A percentile compares a stretch with the other conserved stretches of the same genome.
These are phyloP conservation scores for Irpex rosettiformis DNA, from an alignment of 1,284 basidiomycete genomes.

Conservation along the genomic window DNA sequence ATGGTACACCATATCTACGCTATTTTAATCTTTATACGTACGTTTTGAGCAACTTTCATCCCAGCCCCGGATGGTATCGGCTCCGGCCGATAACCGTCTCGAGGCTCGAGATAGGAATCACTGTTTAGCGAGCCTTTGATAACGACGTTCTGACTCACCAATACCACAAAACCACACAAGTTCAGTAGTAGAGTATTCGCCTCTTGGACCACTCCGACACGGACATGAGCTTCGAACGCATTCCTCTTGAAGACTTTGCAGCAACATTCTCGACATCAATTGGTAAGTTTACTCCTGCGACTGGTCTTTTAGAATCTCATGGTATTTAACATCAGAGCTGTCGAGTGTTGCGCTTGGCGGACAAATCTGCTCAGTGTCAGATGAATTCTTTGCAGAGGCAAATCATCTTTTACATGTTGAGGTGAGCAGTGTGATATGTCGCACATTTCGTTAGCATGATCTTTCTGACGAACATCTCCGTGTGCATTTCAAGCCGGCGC, in stretches of 20 bases:
- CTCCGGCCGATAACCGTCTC: neutral
- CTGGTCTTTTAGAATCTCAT: neutral
- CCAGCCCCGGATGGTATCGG: neutral
- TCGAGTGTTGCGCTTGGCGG: slow-evolving; percentile 88
- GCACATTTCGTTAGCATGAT: neutral
- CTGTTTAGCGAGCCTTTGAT: neutral
- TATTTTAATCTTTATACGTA: neutral
- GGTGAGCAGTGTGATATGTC: slow-evolving; percentile 40
- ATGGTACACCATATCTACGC: neutral
- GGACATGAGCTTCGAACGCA: slow-evolving; percentile 38
- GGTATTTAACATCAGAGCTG: slow-evolving; percentile 56
- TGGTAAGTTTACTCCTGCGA: slow-evolving; percentile 37
- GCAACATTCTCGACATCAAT: slow-evolving; percentile 52
- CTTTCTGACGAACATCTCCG: slow-evolving; percentile 5
- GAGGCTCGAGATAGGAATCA: neutral
- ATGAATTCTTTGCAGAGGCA: slow-evolving; percentile 95
- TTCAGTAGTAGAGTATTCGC: neutral
- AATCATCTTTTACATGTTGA: slow-evolving; percentile 81
- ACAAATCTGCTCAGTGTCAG: slow-evolving; percentile 73
- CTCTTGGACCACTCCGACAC: neutral
- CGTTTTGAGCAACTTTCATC: neutral
- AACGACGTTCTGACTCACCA: neutral
- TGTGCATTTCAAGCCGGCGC: slow-evolving; percentile 54
- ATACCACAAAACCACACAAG: neutral
- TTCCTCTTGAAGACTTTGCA: slow-evolving; percentile 52